Evolutionary conservation across 192 early-diverging fungal genomes (phyloP).

Genomic region (Rhizophagus clarus): DNA sequence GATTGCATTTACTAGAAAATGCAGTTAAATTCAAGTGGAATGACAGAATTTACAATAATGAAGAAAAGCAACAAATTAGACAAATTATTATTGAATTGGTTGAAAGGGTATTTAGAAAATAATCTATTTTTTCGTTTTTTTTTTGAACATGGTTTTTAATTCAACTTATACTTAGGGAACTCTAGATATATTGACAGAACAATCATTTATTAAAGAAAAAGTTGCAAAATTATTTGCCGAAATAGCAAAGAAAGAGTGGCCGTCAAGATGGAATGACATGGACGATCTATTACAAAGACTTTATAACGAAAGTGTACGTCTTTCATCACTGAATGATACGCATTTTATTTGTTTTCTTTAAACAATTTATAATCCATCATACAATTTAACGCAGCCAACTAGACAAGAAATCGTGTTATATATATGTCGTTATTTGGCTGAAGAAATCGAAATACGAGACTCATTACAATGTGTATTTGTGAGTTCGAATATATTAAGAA

Average conservation of each 20-base stretch:
- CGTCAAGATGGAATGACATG: conserved; percentile 60
- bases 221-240: conserved; percentile 58
- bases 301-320: conserved; percentile 46
- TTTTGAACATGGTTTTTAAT: background rate
- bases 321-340: too few species aligned
- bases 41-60: conserved; percentile 39
- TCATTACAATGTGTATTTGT: conserved; percentile 57
- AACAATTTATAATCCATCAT: background rate
- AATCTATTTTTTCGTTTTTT: background rate
- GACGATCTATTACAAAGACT: conserved; percentile 49
- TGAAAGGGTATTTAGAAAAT: conserved; percentile 34
- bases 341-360: background rate
- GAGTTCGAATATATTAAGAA: conserved; percentile 44
- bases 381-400: conserved; percentile 41
- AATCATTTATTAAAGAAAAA: conserved; percentile 63
- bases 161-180: conserved; percentile 39
- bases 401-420: conserved; percentile 56
- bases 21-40: conserved; percentile 59
- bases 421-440: conserved; percentile 53
- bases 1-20: conserved; percentile 59
- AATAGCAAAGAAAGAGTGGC: conserved; percentile 65
- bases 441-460: conserved; percentile 62
- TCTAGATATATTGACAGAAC: conserved; percentile 41
- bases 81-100: conserved; percentile 44
- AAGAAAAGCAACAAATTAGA: conserved; percentile 42